These are phyloP conservation scores for Kluyveromyces nonfermentans DNA, from an alignment of 805 yeast species.

Conservation along the genomic window DNA sequence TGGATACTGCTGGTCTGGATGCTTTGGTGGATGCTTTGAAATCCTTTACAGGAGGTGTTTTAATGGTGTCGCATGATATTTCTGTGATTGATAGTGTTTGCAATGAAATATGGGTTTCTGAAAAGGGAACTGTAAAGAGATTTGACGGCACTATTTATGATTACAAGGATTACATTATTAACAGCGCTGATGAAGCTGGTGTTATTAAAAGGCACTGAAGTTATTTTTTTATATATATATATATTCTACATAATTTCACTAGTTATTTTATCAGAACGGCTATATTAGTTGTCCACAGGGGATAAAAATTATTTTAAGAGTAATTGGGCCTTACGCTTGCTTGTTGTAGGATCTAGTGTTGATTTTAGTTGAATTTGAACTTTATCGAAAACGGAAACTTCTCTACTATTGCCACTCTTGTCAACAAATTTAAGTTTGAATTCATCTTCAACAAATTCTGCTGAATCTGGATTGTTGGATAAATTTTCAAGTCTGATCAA, in stretches of 20 bases:
- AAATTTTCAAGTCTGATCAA: slow-evolving; percentile 73
- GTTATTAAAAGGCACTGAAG: slow-evolving; percentile 76
- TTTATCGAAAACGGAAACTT: slow-evolving; percentile 70
- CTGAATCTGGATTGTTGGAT: slow-evolving; percentile 51
- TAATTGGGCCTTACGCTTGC: slow-evolving; percentile 86
- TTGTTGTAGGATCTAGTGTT: slow-evolving; percentile 74
- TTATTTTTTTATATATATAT: not conserved
- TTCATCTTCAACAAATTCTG: slow-evolving; percentile 66
- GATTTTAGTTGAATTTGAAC: slow-evolving; percentile 78
- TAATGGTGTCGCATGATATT: slow-evolving; percentile 98
- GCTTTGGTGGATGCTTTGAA: slow-evolving; percentile 86
- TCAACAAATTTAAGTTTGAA: slow-evolving; percentile 53
- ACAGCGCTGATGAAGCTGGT: slow-evolving; percentile 72
- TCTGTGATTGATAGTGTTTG: slow-evolving; percentile 81
- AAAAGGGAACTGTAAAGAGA: slow-evolving; percentile 66
- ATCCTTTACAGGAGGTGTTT: slow-evolving; percentile 86
- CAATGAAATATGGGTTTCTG: slow-evolving; percentile 94
- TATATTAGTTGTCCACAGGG: not conserved
- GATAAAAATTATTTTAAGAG: slow-evolving; percentile 37
- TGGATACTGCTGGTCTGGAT: slow-evolving; percentile 96
- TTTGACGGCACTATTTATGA: slow-evolving; percentile 78
- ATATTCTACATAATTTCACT: not conserved
- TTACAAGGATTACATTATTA: slow-evolving; percentile 80
- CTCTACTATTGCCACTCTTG: slow-evolving; percentile 38
- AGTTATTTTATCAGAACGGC: not conserved